phyloP scores from a whole-genome alignment of 331 rosid genomes.

The Pyrus hybrid region DNA sequence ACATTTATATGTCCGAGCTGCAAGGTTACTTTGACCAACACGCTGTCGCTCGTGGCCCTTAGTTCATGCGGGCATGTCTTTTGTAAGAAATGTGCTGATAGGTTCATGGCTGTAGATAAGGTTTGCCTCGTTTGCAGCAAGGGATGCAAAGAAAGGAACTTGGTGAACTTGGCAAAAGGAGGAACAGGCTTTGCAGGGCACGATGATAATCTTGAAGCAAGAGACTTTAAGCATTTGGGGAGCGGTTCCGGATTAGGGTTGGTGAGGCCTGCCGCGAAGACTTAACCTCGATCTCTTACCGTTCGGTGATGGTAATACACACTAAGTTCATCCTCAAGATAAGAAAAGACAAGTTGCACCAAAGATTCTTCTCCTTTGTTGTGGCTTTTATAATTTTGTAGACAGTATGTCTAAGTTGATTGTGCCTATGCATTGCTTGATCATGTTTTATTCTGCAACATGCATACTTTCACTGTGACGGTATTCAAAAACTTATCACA shows the following conservation, averaged over 20 bases:
- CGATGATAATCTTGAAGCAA: conserved; percentile 86
- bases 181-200: conserved; percentile 92
- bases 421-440: neutral
- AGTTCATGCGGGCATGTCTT: conserved; percentile 88
- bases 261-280: conserved; percentile 84
- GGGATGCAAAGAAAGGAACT: conserved; percentile 71
- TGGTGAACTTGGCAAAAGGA: conserved; percentile 76
- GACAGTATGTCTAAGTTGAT: neutral
- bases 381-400: neutral
- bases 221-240: conserved; percentile 92
- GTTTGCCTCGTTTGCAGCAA: conserved; percentile 88
- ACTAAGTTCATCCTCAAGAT: neutral
- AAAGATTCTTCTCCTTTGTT: neutral
- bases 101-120: conserved; percentile 81
- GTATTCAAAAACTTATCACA: too few relatives aligned
- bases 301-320: too few relatives aligned
- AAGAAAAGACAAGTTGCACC: neutral
- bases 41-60: conserved; percentile 78
- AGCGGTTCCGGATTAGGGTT: conserved; percentile 90
- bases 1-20: conserved; percentile 88
- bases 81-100: conserved; percentile 92
- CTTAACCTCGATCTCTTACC: conserved; percentile 19
- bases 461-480: neutral
- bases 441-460: neutral
- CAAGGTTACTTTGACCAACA: conserved; percentile 79